These are phyloP conservation scores for Pleurotus sapidus DNA, from an alignment of 768 basidiomycete species.

Conservation along the genomic window DNA sequence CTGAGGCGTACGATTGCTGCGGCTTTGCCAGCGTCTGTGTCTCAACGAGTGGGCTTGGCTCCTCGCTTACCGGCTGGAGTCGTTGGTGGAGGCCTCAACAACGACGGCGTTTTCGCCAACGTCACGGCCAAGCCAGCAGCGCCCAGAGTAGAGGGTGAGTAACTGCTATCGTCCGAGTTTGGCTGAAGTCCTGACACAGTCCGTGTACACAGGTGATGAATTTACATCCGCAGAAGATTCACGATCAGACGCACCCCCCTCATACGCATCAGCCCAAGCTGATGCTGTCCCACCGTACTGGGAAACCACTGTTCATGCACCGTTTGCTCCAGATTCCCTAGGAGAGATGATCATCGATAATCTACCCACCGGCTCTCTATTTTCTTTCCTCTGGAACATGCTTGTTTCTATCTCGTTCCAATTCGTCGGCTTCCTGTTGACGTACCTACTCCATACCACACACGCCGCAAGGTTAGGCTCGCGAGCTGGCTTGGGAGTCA, in stretches of 20 bases:
- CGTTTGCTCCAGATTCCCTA: constrained; percentile 56
- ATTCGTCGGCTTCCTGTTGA: constrained; percentile 90
- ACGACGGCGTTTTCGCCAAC: constrained; percentile 95
- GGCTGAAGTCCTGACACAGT: neutral
- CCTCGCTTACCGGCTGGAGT: constrained; percentile 35
- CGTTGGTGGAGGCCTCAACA: constrained; percentile 65
- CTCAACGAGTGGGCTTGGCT: constrained; percentile 42
- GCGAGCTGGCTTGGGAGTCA: constrained; percentile 92
- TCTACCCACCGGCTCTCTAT: constrained; percentile 77
- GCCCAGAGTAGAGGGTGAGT: constrained; percentile 60
- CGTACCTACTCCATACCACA: constrained; percentile 90
- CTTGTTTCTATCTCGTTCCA: constrained; percentile 97
- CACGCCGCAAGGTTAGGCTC: constrained; percentile 93
- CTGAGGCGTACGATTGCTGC: constrained; percentile 50
- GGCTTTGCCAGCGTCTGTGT: constrained; percentile 53
- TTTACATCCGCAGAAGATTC: constrained; percentile 80
- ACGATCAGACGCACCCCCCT: constrained; percentile 83
- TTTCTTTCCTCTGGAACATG: constrained; percentile 89
- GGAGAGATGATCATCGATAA: constrained; percentile 91
- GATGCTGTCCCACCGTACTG: constrained; percentile 98
- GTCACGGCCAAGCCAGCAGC: constrained; percentile 82
- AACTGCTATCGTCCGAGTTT: neutral
- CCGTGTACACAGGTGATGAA: constrained; percentile 52
- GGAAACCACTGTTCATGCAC: constrained; percentile 96
- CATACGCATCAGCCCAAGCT: constrained; percentile 87